These are phyloP conservation scores for Primulina tabacum DNA, from an alignment of 257 asterid genomes.

Conservation along the genomic window DNA sequence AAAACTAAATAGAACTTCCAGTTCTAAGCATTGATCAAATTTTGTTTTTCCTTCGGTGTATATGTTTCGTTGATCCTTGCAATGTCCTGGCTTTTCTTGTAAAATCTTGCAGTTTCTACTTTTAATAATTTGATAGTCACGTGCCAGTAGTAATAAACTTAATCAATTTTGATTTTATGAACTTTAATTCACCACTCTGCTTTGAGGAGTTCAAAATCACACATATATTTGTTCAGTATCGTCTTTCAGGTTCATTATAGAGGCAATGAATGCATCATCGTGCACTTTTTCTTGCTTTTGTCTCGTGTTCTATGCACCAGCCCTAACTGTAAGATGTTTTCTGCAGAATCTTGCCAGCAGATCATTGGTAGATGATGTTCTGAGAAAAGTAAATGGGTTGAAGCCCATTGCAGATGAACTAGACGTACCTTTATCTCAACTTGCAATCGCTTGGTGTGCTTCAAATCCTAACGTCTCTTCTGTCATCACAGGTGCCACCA, in stretches of 20 bases:
- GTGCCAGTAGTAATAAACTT: background rate
- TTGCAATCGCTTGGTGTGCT: conserved; percentile 99
- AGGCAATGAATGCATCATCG: background rate
- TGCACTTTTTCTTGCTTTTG: background rate
- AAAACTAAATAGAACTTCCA: background rate
- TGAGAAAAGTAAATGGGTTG: conserved; percentile 70
- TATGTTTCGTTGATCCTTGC: background rate
- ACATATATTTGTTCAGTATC: background rate
- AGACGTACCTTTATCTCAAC: conserved; percentile 83
- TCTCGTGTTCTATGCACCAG: background rate
- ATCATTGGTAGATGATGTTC: conserved; percentile 82
- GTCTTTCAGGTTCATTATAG: background rate
- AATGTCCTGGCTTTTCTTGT: background rate
- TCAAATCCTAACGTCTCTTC: conserved; percentile 91
- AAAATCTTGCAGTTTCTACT: background rate
- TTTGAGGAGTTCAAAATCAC: background rate
- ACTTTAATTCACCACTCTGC: background rate
- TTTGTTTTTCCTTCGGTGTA: background rate
- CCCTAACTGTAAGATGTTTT: conserved; percentile 13
- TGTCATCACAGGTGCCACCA: conserved; percentile 97
- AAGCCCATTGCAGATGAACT: conserved; percentile 88
- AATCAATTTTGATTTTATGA: background rate
- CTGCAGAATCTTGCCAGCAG: conserved; percentile 87
- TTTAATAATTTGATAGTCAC: conserved; percentile 1
- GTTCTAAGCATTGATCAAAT: background rate